phyloP scores from a whole-genome alignment of 352 stramenopile species.

The Phytophthora multivora region DNA sequence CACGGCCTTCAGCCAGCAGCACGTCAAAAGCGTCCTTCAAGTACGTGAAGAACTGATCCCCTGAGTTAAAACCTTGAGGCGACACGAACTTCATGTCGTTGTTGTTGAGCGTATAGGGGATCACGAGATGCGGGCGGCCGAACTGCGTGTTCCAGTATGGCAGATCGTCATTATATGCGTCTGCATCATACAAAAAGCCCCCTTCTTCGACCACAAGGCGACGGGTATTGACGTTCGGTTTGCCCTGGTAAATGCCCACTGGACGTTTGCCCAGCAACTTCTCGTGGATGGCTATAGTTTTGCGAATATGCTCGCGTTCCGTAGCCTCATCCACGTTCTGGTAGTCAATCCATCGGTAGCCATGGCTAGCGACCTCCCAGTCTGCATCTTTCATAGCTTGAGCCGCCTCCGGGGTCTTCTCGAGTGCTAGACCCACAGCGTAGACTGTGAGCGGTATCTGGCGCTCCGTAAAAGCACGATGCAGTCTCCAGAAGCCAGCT shows the following conservation, averaged over 20 bases:
- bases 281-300: slow-evolving; percentile 92
- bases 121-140: slow-evolving; percentile 92
- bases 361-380: slow-evolving; percentile 95
- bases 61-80: slow-evolving; percentile 91
- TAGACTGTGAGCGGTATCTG: slow-evolving; percentile 93
- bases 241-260: slow-evolving; percentile 96
- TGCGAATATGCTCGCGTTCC: slow-evolving; percentile 92
- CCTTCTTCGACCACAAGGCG: slow-evolving; percentile 91
- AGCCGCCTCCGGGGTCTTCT: slow-evolving; percentile 91
- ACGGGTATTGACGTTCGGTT: slow-evolving; percentile 93
- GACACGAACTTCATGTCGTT: slow-evolving; percentile 97
- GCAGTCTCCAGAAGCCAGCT: slow-evolving; percentile 94
- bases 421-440: slow-evolving; percentile 94
- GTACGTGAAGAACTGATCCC: slow-evolving; percentile 94
- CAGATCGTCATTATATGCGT: slow-evolving; percentile 96
- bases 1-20: slow-evolving; percentile 88
- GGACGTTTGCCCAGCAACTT: slow-evolving; percentile 89
- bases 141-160: slow-evolving; percentile 94
- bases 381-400: slow-evolving; percentile 91
- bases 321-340: slow-evolving; percentile 92
- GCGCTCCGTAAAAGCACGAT: slow-evolving; percentile 90
- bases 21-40: slow-evolving; percentile 92
- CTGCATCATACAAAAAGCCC: slow-evolving; percentile 96
- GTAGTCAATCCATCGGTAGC: slow-evolving; percentile 97
- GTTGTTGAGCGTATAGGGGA: slow-evolving; percentile 95